Evolutionary conservation across 2,329 filamentous ascomycete species (phyloP).

Genomic region (Dactylellina sp.): DNA sequence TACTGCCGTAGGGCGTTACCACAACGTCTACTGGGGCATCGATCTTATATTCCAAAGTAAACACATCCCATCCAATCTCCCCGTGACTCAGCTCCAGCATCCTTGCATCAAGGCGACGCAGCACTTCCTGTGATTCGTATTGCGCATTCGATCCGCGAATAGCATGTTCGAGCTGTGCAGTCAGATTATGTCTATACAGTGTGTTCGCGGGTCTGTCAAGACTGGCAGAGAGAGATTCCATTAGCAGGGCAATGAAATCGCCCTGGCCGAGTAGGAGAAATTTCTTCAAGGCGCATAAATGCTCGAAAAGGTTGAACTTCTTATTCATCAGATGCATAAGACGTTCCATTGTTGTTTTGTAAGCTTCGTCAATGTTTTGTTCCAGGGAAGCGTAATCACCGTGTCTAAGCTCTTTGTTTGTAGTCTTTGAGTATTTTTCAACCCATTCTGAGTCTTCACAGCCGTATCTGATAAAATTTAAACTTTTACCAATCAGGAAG

Average conservation of each 20-base stretch:
- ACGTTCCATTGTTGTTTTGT: slow-evolving; percentile 97
- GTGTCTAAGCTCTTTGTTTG: slow-evolving; percentile 90
- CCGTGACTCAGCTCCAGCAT: slow-evolving; percentile 97
- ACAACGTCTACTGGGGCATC: slow-evolving; percentile 96
- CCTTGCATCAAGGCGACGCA: slow-evolving; percentile 91
- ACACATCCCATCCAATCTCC: slow-evolving; percentile 99
- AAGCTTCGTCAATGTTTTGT: slow-evolving; percentile 93
- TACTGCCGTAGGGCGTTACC: slow-evolving; percentile 92
- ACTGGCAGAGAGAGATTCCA: slow-evolving; percentile 94
- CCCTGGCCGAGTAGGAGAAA: slow-evolving; percentile 95
- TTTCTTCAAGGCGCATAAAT: slow-evolving; percentile 89
- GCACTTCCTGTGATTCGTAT: slow-evolving; percentile 90
- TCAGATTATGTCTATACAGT: slow-evolving; percentile 95
- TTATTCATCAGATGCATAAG: slow-evolving; percentile 92
- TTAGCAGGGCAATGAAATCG: slow-evolving; percentile 95
- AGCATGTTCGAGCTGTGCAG: slow-evolving; percentile 96
- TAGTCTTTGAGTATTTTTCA: slow-evolving; percentile 90
- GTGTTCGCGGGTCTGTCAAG: slow-evolving; percentile 95
- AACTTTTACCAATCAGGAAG: slow-evolving; percentile 94
- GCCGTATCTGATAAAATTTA: slow-evolving; percentile 97
- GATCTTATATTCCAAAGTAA: slow-evolving; percentile 98
- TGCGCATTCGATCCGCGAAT: slow-evolving; percentile 97
- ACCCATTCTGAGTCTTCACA: slow-evolving; percentile 96
- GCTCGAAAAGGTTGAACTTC: slow-evolving; percentile 94
- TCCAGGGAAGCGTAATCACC: slow-evolving; percentile 93